Conservation (phyloP, 176 grass and related monocot genomes). For the Oropetium thomaeum region DNA sequence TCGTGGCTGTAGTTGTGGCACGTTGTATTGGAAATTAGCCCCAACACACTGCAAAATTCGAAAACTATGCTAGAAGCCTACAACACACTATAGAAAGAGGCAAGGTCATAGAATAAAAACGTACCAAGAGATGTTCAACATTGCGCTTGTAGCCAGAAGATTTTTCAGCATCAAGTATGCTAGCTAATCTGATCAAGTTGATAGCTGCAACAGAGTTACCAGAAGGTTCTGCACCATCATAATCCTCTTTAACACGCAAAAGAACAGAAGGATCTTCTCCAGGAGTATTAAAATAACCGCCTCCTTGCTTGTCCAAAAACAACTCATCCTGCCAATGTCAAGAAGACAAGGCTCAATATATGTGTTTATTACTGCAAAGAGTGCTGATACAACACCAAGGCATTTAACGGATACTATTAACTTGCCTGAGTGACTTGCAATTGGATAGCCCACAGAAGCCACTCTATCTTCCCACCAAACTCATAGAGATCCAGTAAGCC, state of each 20-base stretch:
- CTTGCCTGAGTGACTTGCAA: conserved; percentile 89
- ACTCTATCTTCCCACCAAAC: conserved; percentile 77
- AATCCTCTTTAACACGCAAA: conserved; percentile 85
- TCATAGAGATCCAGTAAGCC: conserved; percentile 90
- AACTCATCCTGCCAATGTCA: conserved; percentile 60
- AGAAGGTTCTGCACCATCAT: conserved; percentile 98
- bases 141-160: conserved; percentile 53
- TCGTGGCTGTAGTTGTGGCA: too few species aligned
- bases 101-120: conserved; percentile 9
- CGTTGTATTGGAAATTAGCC: too few species aligned
- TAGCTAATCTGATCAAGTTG: conserved; percentile 84
- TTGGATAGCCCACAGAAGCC: conserved; percentile 76
- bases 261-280: conserved; percentile 93
- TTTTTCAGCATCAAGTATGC: conserved; percentile 57
- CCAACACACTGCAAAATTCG: too few species aligned
- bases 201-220: conserved; percentile 86
- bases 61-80: too few species aligned
- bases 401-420: conserved; percentile 2
- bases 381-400: not conserved
- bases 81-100: too few species aligned
- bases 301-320: conserved; percentile 85
- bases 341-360: not conserved
- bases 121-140: conserved; percentile 91
- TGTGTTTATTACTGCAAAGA: not conserved
- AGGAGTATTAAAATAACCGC: conserved; percentile 92